A percentile compares a stretch with the other conserved stretches of the same genome.
Evolutionary conservation across 2,329 filamentous ascomycete species (phyloP).

Genomic region (Neonectria magnoliae): DNA sequence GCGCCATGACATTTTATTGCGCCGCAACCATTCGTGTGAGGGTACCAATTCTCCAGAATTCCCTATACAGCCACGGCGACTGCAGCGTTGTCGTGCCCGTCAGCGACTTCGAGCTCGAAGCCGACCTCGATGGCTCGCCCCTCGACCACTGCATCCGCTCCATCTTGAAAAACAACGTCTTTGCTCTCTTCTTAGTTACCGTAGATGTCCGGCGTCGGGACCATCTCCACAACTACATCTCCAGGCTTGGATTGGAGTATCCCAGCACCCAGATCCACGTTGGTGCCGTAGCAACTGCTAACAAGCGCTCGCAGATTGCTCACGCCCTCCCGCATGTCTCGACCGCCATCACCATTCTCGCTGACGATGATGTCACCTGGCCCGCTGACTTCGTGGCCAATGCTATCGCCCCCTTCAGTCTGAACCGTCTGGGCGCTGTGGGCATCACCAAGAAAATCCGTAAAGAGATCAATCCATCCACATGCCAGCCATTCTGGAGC

Average conservation of each 20-base stretch:
- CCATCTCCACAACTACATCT: conserved; percentile 6
- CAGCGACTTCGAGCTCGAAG: too few relatives aligned
- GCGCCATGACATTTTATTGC: background rate
- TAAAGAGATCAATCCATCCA: background rate
- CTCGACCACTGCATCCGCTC: conserved; percentile 8
- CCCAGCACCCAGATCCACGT: conserved; percentile 22
- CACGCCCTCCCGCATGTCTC: conserved; percentile 19
- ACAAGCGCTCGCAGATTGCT: conserved; percentile 30
- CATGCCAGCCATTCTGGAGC: conserved; percentile 6
- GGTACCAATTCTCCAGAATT: too few relatives aligned
- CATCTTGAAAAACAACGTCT: conserved; percentile 20
- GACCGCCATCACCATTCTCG: conserved; percentile 17
- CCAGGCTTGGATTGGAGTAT: background rate
- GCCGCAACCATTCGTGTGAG: background rate
- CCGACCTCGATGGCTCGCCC: background rate
- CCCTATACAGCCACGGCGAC: background rate
- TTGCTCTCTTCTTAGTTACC: conserved; percentile 18
- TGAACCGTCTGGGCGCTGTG: conserved; percentile 17
- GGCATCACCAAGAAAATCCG: conserved; percentile 21
- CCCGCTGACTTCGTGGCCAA: conserved; percentile 15
- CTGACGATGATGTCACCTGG: conserved; percentile 32
- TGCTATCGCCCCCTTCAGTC: conserved; percentile 22
- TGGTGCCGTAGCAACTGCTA: conserved; percentile 26
- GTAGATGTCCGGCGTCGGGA: background rate
- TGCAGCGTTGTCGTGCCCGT: conserved; percentile 28